These are phyloP conservation scores for Dendrobium chrysotoxum DNA, from an alignment of 106 monocot genomes.

Conservation along the genomic window DNA sequence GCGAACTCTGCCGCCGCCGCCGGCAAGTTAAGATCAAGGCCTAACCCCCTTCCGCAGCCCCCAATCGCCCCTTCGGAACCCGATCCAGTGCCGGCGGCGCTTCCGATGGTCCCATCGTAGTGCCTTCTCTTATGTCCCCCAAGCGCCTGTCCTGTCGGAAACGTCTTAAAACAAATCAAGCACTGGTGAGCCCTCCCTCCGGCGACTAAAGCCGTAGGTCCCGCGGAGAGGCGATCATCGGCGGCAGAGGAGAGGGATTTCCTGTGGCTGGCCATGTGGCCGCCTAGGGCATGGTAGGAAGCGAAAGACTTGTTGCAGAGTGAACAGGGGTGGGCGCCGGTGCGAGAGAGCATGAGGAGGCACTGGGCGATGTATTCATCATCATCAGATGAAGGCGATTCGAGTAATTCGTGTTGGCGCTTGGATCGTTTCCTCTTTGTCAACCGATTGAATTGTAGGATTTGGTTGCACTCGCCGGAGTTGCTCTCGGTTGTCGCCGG, in stretches of 20 bases:
- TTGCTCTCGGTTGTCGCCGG: not conserved
- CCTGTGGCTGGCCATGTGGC: slow-evolving; percentile 61
- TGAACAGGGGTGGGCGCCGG: slow-evolving; percentile 19
- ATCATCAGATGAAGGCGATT: slow-evolving; percentile 23
- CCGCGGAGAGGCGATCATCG: slow-evolving; percentile 9
- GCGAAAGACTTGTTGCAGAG: slow-evolving; percentile 72
- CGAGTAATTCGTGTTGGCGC: slow-evolving; percentile 14
- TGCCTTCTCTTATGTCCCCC: slow-evolving; percentile 6
- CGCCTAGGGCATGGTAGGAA: slow-evolving; percentile 64
- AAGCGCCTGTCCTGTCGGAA: slow-evolving; percentile 4
- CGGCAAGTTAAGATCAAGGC: not conserved
- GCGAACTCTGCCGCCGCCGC: not conserved
- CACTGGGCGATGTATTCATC: slow-evolving; percentile 77
- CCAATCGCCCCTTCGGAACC: slow-evolving; percentile 9
- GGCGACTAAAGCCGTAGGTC: slow-evolving; percentile 3
- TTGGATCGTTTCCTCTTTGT: slow-evolving; percentile 40
- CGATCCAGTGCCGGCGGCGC: slow-evolving; percentile 1
- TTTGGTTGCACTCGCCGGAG: not conserved
- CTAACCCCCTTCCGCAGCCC: not conserved
- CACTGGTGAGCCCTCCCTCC: slow-evolving; percentile 2
- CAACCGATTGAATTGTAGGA: slow-evolving; percentile 6
- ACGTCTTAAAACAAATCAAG: not conserved
- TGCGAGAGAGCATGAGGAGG: slow-evolving; percentile 59
- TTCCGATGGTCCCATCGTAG: slow-evolving; percentile 6
- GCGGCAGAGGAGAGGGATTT: not conserved